Conservation (phyloP, 495 filamentous ascomycete genomes). For the Daldinia loculata region DNA sequence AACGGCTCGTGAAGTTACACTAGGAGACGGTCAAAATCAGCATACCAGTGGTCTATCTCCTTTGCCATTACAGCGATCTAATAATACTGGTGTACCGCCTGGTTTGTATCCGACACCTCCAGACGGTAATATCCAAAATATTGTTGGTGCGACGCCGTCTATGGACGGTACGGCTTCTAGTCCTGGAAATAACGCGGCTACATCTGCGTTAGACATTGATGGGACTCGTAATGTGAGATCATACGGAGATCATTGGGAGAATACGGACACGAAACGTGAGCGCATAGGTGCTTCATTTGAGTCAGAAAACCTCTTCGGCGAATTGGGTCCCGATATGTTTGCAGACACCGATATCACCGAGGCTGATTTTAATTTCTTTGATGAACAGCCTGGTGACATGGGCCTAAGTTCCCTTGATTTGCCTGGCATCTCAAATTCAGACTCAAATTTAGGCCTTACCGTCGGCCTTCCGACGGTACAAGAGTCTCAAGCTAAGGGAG, state of each 20-base stretch:
- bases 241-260: slow-evolving; percentile 50
- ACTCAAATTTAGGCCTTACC: slow-evolving; percentile 27
- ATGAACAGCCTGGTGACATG: slow-evolving; percentile 57
- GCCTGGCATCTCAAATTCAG: slow-evolving; percentile 28
- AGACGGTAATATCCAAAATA: slow-evolving; percentile 71
- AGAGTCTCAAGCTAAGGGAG: slow-evolving; percentile 27
- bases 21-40: slow-evolving; percentile 49
- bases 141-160: slow-evolving; percentile 56
- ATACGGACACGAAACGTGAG: slow-evolving; percentile 49
- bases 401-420: slow-evolving; percentile 52
- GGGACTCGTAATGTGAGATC: slow-evolving; percentile 23
- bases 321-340: slow-evolving; percentile 79
- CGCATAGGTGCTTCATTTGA: slow-evolving; percentile 52
- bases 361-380: slow-evolving; percentile 91
- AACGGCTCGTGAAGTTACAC: slow-evolving; percentile 53
- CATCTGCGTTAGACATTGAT: slow-evolving; percentile 44
- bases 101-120: slow-evolving; percentile 91
- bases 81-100: slow-evolving; percentile 60
- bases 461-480: slow-evolving; percentile 21
- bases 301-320: slow-evolving; percentile 74
- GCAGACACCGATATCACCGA: slow-evolving; percentile 84
- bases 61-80: slow-evolving; percentile 58
- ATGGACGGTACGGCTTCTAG: slow-evolving; percentile 59
- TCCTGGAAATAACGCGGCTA: slow-evolving; percentile 51
- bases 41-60: slow-evolving; percentile 51